A percentile compares a stretch with the other conserved stretches of the same genome.
Evolutionary conservation across 345 rosid species (phyloP).

Genomic region (Brassica rapa): DNA sequence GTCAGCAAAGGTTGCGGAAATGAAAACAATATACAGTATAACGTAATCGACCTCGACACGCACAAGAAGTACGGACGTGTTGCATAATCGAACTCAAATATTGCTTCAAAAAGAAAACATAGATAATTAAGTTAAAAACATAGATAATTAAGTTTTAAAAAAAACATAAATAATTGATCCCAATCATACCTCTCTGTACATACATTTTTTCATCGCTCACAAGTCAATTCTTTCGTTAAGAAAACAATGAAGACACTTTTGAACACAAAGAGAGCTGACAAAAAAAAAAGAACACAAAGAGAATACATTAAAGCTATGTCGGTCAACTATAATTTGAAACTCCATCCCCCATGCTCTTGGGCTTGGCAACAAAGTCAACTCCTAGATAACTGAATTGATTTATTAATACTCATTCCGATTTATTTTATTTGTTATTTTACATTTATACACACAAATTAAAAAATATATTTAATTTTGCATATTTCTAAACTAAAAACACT

Average conservation of each 20-base stretch:
- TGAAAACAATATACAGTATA: neutral
- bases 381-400: neutral
- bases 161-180: neutral
- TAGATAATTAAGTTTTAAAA: neutral
- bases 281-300: too few species aligned
- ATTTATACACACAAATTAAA: too few species aligned
- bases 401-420: neutral
- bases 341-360: neutral
- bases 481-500: too few species aligned
- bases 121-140: neutral
- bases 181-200: neutral
- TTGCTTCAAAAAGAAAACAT: neutral
- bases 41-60: neutral
- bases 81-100: conserved; percentile 8
- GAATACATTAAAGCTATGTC: neutral
- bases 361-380: neutral
- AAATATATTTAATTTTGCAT: too few species aligned
- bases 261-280: neutral
- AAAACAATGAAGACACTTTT: neutral
- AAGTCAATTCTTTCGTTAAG: neutral
- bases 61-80: conserved; percentile 17
- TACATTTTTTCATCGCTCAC: neutral
- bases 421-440: too few species aligned
- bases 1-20: neutral
- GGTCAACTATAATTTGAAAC: neutral